Base-by-base conservation (phyloP, 768 basidiomycete species). In the Naganishia friedmannii region DNA sequence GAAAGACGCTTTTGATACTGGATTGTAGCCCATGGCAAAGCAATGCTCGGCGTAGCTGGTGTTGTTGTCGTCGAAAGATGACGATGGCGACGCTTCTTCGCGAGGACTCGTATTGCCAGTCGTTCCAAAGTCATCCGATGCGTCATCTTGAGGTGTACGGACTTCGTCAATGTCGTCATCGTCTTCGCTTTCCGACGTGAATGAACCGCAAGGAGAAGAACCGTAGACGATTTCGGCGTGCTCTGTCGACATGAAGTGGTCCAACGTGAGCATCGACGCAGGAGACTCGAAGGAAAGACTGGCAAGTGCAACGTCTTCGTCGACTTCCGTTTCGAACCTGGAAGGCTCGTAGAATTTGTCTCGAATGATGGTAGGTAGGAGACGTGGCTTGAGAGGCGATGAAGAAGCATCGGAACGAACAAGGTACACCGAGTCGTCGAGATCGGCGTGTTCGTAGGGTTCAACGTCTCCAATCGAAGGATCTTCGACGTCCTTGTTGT, bases 321-420 rank as follows among this genome's bases (percentile, higher is more conserved):
- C 60, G 39, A 28, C 60, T 45, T 42, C 60, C 1, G 37, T 63
- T 45, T 63, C 60, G 39, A 63, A 63, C 21, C 60, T 42, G 2
- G 60, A 63, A 26, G 60, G 60, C 60, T 63, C 60, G 60, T 63
- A 63, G 32, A 63, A 63, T 42, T 63, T 63, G 39, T 63, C 60
- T 17, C 60, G 60, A 42, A 63, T 63, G 60, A 63, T 63, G 60
- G 60, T 63, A 10, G 60, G 60, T 23, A 63, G 39, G 21, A 63
- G 60, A 23, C 60, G 60, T 6, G 60, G 60, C 60, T 63, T 63
- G 39, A 23, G 60, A 42, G 60, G 60, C 7, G 60, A 63, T 7
- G 60, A 46, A 26, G 42, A 63, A n/a, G 42, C 21, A 9, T 63
- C 60, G 23, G 60, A 63, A 7, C 60, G 60, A 26, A 29, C 39